A percentile compares a stretch with the other conserved stretches of the same genome.
Evolutionary conservation across 257 asterid species (phyloP).

Genomic region (Rhazya stricta): DNA sequence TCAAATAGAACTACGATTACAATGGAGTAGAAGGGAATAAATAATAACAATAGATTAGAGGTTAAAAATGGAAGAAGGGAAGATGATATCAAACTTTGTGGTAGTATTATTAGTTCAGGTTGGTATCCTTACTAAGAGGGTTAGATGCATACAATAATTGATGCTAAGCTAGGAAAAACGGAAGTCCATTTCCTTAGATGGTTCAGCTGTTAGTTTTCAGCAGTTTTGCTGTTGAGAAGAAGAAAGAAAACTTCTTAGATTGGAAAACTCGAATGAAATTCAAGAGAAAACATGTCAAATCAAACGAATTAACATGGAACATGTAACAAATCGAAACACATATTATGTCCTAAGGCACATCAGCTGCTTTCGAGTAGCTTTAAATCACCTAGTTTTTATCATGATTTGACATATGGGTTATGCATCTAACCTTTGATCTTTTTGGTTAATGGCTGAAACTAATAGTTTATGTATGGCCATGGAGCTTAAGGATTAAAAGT

Average conservation of each 20-base stretch:
- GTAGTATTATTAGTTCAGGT: conserved; percentile 33
- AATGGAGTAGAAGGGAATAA: too few species aligned
- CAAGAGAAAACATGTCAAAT: conserved; percentile 6
- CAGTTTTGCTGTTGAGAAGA: conserved; percentile 65
- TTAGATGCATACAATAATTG: conserved; percentile 22
- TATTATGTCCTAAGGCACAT: not conserved
- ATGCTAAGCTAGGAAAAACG: conserved; percentile 16
- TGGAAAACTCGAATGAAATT: conserved; percentile 32
- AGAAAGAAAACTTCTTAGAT: conserved; percentile 43
- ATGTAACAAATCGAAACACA: not conserved
- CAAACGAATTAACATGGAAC: conserved; percentile 3
- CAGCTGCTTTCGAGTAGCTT: too few species aligned
- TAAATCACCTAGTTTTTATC: too few species aligned
- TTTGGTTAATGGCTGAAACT: too few species aligned
- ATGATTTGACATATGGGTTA: too few species aligned
- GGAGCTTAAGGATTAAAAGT: too few species aligned
- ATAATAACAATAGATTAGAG: not conserved
- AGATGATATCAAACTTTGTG: not conserved
- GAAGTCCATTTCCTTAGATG: conserved; percentile 28
- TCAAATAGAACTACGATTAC: too few species aligned
- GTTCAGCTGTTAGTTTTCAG: conserved; percentile 58
- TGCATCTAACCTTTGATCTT: too few species aligned
- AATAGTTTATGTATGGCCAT: too few species aligned
- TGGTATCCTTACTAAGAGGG: conserved; percentile 8
- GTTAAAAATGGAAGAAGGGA: not conserved